phyloP scores from a whole-genome alignment of 2,329 filamentous ascomycete species.

The Leptographium galeiforme region DNA sequence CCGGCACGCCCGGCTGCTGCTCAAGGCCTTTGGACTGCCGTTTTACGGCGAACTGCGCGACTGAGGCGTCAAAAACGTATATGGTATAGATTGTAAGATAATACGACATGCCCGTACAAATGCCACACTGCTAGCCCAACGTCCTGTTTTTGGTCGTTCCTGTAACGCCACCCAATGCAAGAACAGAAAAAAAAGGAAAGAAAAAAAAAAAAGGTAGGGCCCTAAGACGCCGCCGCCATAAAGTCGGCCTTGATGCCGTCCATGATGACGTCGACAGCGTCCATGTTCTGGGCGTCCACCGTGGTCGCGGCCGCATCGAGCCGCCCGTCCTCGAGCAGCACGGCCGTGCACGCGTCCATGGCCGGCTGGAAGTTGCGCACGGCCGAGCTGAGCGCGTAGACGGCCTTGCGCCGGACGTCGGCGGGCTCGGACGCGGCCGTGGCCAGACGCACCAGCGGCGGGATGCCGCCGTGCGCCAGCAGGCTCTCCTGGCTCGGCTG shows the following conservation, averaged over 20 bases:
- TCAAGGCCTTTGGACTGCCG: constrained; percentile 60
- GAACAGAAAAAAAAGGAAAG: not conserved
- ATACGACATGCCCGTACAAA: not conserved
- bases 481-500: constrained; percentile 65
- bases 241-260: constrained; percentile 41
- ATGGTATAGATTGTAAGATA: not conserved
- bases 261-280: constrained; percentile 63
- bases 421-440: constrained; percentile 42
- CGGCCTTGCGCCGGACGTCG: constrained; percentile 65
- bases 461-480: constrained; percentile 50
- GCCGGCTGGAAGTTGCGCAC: constrained; percentile 83
- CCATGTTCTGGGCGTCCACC: constrained; percentile 57
- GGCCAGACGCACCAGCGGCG: constrained; percentile 52
- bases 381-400: constrained; percentile 77
- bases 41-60: constrained; percentile 48
- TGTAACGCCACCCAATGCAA: constrained; percentile 8
- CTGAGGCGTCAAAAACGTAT: constrained; percentile 5
- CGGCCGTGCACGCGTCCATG: constrained; percentile 52
- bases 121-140: not conserved
- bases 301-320: constrained; percentile 35
- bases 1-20: constrained; percentile 66
- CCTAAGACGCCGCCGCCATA: constrained; percentile 24
- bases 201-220: not conserved
- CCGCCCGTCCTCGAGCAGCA: constrained; percentile 44
- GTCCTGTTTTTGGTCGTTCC: not conserved